phyloP scores from a whole-genome alignment of 345 rosid species.

The Eucalyptus polybractea region DNA sequence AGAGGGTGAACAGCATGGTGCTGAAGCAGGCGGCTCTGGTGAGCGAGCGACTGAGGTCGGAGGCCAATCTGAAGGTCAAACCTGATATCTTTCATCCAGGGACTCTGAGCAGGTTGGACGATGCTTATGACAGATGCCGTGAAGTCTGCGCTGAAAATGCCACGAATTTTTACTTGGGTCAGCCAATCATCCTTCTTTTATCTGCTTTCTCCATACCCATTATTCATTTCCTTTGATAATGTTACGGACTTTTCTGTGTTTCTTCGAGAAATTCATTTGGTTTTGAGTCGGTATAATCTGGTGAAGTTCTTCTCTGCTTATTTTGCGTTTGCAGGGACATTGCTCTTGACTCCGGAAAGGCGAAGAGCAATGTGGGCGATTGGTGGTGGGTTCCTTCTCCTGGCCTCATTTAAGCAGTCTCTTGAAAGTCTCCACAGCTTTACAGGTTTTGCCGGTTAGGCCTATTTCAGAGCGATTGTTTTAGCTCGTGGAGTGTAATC shows the following conservation, averaged over 20 bases:
- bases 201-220: background rate
- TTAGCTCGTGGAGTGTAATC: background rate
- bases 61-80: slow-evolving; percentile 32
- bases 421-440: background rate
- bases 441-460: background rate
- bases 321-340: slow-evolving; percentile 16
- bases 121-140: slow-evolving; percentile 41
- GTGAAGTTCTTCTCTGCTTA: background rate
- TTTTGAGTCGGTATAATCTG: background rate
- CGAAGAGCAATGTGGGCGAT: slow-evolving; percentile 46
- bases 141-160: slow-evolving; percentile 42
- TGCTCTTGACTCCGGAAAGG: slow-evolving; percentile 40
- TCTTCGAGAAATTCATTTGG: background rate
- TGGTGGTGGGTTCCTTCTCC: slow-evolving; percentile 12
- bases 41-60: slow-evolving; percentile 29
- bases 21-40: slow-evolving; percentile 77
- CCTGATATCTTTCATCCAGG: slow-evolving; percentile 38
- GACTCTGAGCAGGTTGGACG: slow-evolving; percentile 35
- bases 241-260: background rate
- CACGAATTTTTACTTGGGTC: slow-evolving; percentile 45
- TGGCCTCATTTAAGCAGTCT: background rate
- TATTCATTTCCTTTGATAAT: background rate
- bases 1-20: slow-evolving; percentile 70
- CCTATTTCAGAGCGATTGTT: background rate
- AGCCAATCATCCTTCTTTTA: background rate